These are phyloP conservation scores for Alternaria rosae DNA, from an alignment of 2,329 filamentous ascomycete species.

Conservation along the genomic window DNA sequence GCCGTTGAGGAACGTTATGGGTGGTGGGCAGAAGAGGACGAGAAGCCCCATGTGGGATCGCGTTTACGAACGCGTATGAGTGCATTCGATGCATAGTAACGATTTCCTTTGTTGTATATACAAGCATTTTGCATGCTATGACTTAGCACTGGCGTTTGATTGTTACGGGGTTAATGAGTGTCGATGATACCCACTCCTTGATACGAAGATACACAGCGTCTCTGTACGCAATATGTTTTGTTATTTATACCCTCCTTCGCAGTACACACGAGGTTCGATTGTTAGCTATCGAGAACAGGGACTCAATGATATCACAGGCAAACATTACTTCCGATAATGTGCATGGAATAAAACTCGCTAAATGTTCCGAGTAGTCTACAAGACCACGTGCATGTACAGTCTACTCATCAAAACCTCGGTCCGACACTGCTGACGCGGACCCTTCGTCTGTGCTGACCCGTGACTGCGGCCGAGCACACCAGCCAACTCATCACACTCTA, in stretches of 20 bases:
- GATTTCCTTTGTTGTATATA: slow-evolving; percentile 29
- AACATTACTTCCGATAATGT: slow-evolving; percentile 3
- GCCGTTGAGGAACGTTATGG: slow-evolving; percentile 38
- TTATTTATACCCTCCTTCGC: slow-evolving; percentile 6
- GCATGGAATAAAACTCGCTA: slow-evolving; percentile 21
- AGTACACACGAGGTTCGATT: background rate
- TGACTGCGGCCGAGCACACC: background rate
- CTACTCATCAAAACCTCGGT: slow-evolving; percentile 7
- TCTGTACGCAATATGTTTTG: background rate
- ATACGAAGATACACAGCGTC: slow-evolving; percentile 4
- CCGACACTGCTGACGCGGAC: background rate
- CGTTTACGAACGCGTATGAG: slow-evolving; percentile 38
- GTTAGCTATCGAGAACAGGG: background rate
- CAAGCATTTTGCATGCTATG: slow-evolving; percentile 3
- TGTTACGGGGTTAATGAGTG: background rate
- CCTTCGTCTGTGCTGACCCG: background rate
- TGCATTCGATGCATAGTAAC: slow-evolving; percentile 2
- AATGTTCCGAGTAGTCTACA: slow-evolving; percentile 24
- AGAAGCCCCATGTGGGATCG: slow-evolving; percentile 44
- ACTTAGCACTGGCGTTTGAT: background rate
- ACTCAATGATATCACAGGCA: background rate
- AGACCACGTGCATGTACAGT: slow-evolving; percentile 4
- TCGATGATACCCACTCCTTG: slow-evolving; percentile 13
- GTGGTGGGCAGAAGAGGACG: slow-evolving; percentile 23
- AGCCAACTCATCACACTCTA: slow-evolving; percentile 1